A percentile compares a stretch with the other conserved stretches of the same genome.
phyloP scores from a whole-genome alignment of 2,329 filamentous ascomycete species.

The Thielaviopsis cerberus region DNA sequence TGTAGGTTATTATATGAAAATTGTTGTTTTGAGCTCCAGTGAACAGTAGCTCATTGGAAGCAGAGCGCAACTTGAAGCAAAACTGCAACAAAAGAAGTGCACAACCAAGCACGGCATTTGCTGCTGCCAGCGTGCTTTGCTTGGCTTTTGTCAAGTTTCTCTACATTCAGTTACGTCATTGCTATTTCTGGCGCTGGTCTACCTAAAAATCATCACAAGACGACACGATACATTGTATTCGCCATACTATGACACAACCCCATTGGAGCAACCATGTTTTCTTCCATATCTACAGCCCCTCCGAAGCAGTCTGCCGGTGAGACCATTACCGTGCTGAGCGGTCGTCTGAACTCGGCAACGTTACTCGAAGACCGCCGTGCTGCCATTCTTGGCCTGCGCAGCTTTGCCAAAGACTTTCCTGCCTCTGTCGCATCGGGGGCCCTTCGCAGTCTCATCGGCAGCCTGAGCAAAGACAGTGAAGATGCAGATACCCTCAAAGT shows the following conservation, averaged over 20 bases:
- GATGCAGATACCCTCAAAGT: slow-evolving; percentile 95
- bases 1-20: not conserved
- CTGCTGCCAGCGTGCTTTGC: not conserved
- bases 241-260: not conserved
- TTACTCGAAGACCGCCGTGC: slow-evolving; percentile 86
- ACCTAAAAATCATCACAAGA: not conserved
- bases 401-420: slow-evolving; percentile 90
- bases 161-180: not conserved
- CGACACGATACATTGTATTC: not conserved
- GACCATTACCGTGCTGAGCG: slow-evolving; percentile 79
- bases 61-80: not conserved
- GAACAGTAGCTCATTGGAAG: not conserved
- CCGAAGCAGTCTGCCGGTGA: slow-evolving; percentile 91
- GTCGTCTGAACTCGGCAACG: slow-evolving; percentile 71
- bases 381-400: slow-evolving; percentile 78
- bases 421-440: slow-evolving; percentile 88
- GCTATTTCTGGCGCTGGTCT: not conserved
- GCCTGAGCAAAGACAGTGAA: slow-evolving; percentile 69
- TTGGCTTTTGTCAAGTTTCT: not conserved
- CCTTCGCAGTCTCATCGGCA: slow-evolving; percentile 71
- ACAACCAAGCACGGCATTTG: not conserved
- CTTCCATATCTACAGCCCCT: slow-evolving; percentile 52
- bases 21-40: not conserved
- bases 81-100: not conserved
- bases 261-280: slow-evolving; percentile 23